Conservation (phyloP, 75 land plant species). For the Pinus albicaulis region DNA sequence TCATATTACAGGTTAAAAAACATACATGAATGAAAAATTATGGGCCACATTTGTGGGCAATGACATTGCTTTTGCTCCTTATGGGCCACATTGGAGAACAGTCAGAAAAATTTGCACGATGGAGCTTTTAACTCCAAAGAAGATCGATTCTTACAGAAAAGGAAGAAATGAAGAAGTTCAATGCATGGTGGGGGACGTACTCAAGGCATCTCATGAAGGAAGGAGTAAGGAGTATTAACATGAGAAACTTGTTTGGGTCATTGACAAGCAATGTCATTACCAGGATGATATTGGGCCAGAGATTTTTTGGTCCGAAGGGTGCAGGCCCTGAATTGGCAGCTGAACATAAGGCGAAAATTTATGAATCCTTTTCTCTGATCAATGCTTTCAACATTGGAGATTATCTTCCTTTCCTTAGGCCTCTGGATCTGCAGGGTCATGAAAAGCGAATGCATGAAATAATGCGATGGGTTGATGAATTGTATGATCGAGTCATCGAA, state of each 20-base stretch:
- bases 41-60: constrained; percentile 23
- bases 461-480: constrained; percentile 15
- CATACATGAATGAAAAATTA: no score
- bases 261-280: constrained; percentile 22
- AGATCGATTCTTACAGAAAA: constrained; percentile 21
- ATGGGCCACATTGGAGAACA: constrained; percentile 24
- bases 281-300: constrained; percentile 21
- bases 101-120: constrained; percentile 15
- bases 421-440: constrained; percentile 22
- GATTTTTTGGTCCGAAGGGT: constrained; percentile 22
- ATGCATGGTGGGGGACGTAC: constrained; percentile 13
- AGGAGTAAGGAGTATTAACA: constrained; percentile 6
- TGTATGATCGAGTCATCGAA: constrained; percentile 23
- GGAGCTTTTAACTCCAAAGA: constrained; percentile 22
- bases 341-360: constrained; percentile 23
- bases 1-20: no score
- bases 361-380: constrained; percentile 24
- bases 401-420: constrained; percentile 22
- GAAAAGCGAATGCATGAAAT: constrained; percentile 20
- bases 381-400: constrained; percentile 34
- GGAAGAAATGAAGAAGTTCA: constrained; percentile 18
- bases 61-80: constrained; percentile 26
- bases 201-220: neutral
- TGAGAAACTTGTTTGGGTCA: constrained; percentile 17
- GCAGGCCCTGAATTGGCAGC: constrained; percentile 10